phyloP scores from a whole-genome alignment of 352 stramenopile species.

The Saprolegnia diclina region DNA sequence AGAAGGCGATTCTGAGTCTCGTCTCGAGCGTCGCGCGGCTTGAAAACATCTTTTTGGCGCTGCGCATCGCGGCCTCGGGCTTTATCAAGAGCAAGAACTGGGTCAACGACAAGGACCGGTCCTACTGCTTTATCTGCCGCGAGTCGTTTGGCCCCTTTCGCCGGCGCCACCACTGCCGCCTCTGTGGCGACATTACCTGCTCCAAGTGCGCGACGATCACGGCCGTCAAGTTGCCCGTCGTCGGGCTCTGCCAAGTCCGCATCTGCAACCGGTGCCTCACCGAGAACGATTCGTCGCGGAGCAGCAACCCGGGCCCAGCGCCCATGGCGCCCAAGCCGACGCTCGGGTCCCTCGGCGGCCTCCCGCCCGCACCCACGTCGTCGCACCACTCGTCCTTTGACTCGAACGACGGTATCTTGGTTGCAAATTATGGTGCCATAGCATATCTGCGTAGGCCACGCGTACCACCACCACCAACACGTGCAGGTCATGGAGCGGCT shows the following conservation, averaged over 20 bases:
- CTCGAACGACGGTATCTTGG: neutral
- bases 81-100: conserved; percentile 33
- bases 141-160: conserved; percentile 78
- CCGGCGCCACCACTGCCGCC: conserved; percentile 78
- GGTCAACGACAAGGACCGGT: conserved; percentile 47
- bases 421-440: too few relatives aligned
- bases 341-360: neutral
- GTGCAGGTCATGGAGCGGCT: conserved; percentile 26
- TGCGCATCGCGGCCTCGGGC: conserved; percentile 22
- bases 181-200: conserved; percentile 78
- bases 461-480: neutral
- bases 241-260: conserved; percentile 24
- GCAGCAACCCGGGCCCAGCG: conserved; percentile 3
- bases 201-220: conserved; percentile 43
- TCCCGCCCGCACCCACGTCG: neutral
- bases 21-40: conserved; percentile 21
- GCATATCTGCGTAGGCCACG: neutral
- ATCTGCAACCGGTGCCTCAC: conserved; percentile 26
- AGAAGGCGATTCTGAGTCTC: conserved; percentile 22
- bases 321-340: neutral
- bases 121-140: conserved; percentile 78
- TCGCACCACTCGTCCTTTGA: conserved; percentile 1
- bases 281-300: conserved; percentile 24
- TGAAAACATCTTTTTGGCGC: conserved; percentile 26
- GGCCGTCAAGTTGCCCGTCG: conserved; percentile 23